Conservation (phyloP, 2,329 filamentous ascomycete genomes). For the Immersiporthe knoxdaviesiana region DNA sequence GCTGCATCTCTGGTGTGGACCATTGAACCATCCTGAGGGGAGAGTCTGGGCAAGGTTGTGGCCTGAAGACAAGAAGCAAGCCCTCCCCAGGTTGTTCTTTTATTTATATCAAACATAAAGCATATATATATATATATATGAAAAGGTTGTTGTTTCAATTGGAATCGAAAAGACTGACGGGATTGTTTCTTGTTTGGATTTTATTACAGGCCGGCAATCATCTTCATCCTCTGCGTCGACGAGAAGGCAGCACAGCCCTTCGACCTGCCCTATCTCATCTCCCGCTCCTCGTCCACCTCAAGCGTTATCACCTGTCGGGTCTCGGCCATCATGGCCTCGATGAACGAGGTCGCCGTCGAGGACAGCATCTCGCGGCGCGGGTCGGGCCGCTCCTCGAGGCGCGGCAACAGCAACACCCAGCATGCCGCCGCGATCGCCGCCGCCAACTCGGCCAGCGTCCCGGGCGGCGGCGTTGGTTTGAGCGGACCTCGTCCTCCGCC, state of each 20-base stretch:
- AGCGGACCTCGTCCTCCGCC: conserved; percentile 25
- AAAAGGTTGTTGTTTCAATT: too few relatives aligned
- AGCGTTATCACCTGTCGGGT: conserved; percentile 28
- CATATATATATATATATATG: background rate
- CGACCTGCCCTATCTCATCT: conserved; percentile 32
- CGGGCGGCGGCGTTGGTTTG: background rate
- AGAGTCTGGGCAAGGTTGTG: conserved; percentile 9
- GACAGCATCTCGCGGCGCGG: conserved; percentile 29
- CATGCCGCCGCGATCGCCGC: conserved; percentile 29
- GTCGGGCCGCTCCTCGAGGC: conserved; percentile 19
- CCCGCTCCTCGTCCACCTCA: conserved; percentile 15
- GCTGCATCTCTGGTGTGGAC: conserved; percentile 26
- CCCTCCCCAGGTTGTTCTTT: background rate
- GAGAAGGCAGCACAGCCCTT: conserved; percentile 33
- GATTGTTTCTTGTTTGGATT: background rate
- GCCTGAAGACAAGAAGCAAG: background rate
- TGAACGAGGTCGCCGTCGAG: conserved; percentile 27
- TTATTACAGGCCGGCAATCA: conserved; percentile 26
- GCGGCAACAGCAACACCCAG: conserved; percentile 27
- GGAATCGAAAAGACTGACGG: too few relatives aligned
- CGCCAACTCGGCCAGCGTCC: background rate
- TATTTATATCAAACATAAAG: background rate
- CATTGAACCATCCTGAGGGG: conserved; percentile 9
- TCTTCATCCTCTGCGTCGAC: conserved; percentile 31
- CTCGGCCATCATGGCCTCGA: conserved; percentile 23